Evolutionary conservation across 352 stramenopile species (phyloP), one percentile per base, ranked within the genome.

Genomic region (Globisporangium uncinulatum): DNA sequence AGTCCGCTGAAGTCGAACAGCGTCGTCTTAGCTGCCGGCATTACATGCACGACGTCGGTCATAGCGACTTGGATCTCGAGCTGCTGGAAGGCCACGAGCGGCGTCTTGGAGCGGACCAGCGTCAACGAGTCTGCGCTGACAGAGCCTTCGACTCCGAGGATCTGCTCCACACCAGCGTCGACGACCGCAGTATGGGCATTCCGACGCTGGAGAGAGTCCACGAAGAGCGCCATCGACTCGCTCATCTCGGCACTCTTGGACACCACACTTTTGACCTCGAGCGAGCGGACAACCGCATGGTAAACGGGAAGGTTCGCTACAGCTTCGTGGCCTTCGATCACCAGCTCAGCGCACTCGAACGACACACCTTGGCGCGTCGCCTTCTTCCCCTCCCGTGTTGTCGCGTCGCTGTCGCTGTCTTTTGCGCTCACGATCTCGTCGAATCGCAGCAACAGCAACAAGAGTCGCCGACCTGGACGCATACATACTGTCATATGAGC

Each of bases 361-460:
- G 59, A 34, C 1, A 61, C 43, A 6, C 54, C 53, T 46, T 66
- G 59, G 3, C 54, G 49, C 14, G 49, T 36, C 3, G 54, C 43
- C 24, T 21, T 17, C 24, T 49, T 60, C 21, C 36, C 19, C 20
- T 34, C 44, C 11, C 7, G n/a, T 9, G 11, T 21, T 51, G 17
- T 6, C 24, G 19, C 19, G 31, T 48, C 32, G 6, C 17, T 43
- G 10, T 17, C 41, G 9, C 41, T 21, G 13, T 66, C 34, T 34
- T 52, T 63, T 10, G 29, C 21, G 47, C 67, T 83, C 5, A 62
- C 41, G 6, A 88, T 63, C 31, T 83, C 70, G 19, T 88, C 74
- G 9, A 88, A 59, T 4, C 66, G 73, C 21, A 83, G 46, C 36
- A 80, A 61, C 5, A 88, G 43, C 6, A 86, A 56, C 17, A 88